Percentiles rank a stretch among this genome's conserved stretches.
These are phyloP conservation scores for Coemansia sp. DNA, from an alignment of 192 early-diverging fungal species.

Conservation along the genomic window DNA sequence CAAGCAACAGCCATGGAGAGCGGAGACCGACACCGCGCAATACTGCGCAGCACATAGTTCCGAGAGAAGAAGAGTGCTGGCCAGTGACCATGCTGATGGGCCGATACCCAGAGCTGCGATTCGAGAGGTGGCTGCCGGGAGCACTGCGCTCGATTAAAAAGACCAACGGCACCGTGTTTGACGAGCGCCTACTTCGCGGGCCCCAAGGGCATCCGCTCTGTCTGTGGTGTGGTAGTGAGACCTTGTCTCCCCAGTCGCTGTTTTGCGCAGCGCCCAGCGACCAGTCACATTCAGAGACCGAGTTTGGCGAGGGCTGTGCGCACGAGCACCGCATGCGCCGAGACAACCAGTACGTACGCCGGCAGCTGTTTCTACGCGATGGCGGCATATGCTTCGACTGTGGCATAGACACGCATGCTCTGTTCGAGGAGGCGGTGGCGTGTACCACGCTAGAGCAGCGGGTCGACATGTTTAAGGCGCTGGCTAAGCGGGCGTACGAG, in stretches of 20 bases:
- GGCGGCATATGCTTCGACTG: slow-evolving; percentile 40
- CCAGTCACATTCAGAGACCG: not conserved
- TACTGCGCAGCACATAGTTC: slow-evolving; percentile 28
- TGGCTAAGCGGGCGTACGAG: slow-evolving; percentile 22
- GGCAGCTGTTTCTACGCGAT: slow-evolving; percentile 45
- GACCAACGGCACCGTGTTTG: slow-evolving; percentile 13
- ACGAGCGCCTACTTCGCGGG: slow-evolving; percentile 43
- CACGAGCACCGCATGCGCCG: slow-evolving; percentile 49
- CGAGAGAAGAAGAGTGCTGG: slow-evolving; percentile 36
- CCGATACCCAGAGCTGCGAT: slow-evolving; percentile 41
- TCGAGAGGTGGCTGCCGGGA: slow-evolving; percentile 41
- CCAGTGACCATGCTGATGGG: slow-evolving; percentile 36
- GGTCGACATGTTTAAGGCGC: slow-evolving; percentile 13
- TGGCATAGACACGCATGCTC: slow-evolving; percentile 28
- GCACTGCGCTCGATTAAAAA: slow-evolving; percentile 17
- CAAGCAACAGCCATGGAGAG: not conserved
- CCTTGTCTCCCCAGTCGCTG: slow-evolving; percentile 2
- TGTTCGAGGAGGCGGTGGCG: slow-evolving; percentile 18
- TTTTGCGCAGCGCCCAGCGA: slow-evolving; percentile 23
- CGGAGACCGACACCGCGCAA: slow-evolving; percentile 11
- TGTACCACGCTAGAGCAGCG: slow-evolving; percentile 30
- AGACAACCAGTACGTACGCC: slow-evolving; percentile 42
- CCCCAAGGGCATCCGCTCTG: slow-evolving; percentile 29
- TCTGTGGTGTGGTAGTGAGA: slow-evolving; percentile 44
- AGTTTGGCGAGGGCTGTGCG: slow-evolving; percentile 43